phyloP scores from a whole-genome alignment of 371 early-diverging fungal genomes.

The Cladochytrium tenue region DNA sequence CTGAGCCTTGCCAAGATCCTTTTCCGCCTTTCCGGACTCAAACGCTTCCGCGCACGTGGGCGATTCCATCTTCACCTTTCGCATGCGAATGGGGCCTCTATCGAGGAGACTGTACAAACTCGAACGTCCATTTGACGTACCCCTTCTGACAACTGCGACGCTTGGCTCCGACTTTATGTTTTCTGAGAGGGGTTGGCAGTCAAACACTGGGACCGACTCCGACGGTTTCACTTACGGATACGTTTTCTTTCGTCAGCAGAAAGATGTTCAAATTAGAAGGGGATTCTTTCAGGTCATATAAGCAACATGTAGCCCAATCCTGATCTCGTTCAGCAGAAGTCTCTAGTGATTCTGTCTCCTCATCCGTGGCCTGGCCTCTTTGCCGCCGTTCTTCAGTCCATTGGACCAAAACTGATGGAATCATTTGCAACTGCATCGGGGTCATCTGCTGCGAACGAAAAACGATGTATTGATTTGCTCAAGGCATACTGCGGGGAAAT shows the following conservation, averaged over 20 bases:
- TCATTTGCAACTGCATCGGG: constrained; percentile 19
- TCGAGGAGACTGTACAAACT: constrained; percentile 29
- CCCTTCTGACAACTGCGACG: no score
- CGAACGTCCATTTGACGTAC: no score
- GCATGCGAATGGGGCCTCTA: constrained; percentile 62
- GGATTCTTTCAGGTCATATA: constrained; percentile 81
- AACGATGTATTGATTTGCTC: no score
- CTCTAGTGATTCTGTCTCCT: constrained; percentile 83
- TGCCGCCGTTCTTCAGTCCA: constrained; percentile 61
- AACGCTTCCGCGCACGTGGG: constrained; percentile 85
- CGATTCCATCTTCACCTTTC: constrained; percentile 86
- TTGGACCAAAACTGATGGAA: constrained; percentile 68
- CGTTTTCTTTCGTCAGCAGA: constrained; percentile 92
- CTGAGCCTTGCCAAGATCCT: constrained; percentile 59
- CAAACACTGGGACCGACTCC: constrained; percentile 37
- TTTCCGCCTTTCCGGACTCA: constrained; percentile 95
- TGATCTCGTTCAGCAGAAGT: constrained; percentile 72
- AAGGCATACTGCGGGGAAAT: no score
- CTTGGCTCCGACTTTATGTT: constrained; percentile 4
- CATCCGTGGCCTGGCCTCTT: constrained; percentile 88
- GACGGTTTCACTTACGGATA: constrained; percentile 86
- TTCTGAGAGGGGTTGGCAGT: background rate
- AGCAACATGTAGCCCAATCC: background rate
- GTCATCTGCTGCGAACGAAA: no score
- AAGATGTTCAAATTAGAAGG: constrained; percentile 78